Percentiles rank a stretch among this genome's conserved stretches.
Conservation (phyloP, 148 eudicot genomes). For the Beta vulgaris region DNA sequence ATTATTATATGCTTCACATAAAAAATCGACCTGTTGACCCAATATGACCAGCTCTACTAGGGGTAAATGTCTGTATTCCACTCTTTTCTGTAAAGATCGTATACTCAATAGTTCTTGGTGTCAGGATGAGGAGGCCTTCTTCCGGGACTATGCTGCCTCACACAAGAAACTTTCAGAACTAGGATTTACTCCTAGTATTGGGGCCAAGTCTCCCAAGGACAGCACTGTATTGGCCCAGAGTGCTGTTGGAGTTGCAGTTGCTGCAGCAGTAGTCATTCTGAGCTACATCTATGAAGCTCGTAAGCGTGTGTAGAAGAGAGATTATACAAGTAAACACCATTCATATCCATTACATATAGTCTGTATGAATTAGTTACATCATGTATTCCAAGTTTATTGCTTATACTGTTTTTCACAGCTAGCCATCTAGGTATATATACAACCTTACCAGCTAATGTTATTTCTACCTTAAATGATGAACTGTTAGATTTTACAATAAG, state of each 20-base stretch:
- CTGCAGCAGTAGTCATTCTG: conserved; percentile 83
- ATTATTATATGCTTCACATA: too few species aligned
- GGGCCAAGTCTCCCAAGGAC: conserved; percentile 40
- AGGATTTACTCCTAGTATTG: conserved; percentile 62
- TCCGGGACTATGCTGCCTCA: conserved; percentile 70
- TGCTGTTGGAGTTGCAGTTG: conserved; percentile 79
- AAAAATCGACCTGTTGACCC: too few species aligned
- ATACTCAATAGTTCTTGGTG: neutral
- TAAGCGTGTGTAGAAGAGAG: conserved; percentile 47
- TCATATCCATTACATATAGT: conserved; percentile 7
- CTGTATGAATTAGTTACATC: conserved; percentile 5
- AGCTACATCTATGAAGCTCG: conserved; percentile 77
- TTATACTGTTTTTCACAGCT: conserved; percentile 10
- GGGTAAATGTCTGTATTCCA: neutral
- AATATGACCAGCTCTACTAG: too few species aligned
- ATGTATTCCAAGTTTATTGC: neutral
- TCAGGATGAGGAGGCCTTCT: conserved; percentile 95
- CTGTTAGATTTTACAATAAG: neutral
- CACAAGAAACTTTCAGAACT: conserved; percentile 95
- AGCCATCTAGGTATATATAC: conserved; percentile 20
- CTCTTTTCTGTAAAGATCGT: neutral
- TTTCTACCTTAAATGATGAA: conserved; percentile 20
- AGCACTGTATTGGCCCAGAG: conserved; percentile 55
- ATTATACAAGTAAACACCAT: neutral
- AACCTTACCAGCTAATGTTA: conserved; percentile 17